Evolutionary conservation across 495 filamentous ascomycete genomes (phyloP).

Genomic region (Podospora fimiseda): DNA sequence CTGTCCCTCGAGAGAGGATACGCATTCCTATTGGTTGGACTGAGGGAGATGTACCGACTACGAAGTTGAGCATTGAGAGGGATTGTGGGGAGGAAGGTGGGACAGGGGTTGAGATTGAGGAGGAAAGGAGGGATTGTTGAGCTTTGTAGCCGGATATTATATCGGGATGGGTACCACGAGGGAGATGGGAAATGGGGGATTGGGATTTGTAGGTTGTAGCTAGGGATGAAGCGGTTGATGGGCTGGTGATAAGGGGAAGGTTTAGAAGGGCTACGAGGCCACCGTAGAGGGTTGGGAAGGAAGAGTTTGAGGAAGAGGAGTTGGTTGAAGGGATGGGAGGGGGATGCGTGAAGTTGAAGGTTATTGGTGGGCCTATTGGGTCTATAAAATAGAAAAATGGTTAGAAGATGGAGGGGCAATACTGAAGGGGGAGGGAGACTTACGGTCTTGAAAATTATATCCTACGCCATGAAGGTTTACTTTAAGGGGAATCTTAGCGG

Average conservation of each 20-base stretch:
- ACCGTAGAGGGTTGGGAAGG: neutral
- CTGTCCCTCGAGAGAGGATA: constrained; percentile 35
- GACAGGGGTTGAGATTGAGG: neutral
- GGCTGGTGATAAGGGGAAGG: neutral
- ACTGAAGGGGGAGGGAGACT: too few species aligned
- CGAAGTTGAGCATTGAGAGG: constrained; percentile 28
- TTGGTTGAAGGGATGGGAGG: neutral
- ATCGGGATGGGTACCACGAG: constrained; percentile 21
- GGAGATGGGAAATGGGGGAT: constrained; percentile 19
- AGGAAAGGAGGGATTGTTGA: neutral
- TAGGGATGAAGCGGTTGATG: neutral
- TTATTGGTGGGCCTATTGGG: constrained; percentile 4
- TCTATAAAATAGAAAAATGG: too few species aligned
- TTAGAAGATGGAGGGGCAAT: too few species aligned
- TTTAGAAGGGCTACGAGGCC: neutral
- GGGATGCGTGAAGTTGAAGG: neutral
- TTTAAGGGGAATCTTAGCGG: constrained; percentile 59
- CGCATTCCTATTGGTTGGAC: constrained; percentile 27
- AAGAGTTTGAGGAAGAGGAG: neutral
- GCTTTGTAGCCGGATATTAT: constrained; percentile 29
- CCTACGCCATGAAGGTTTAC: constrained; percentile 70
- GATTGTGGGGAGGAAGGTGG: constrained; percentile 15
- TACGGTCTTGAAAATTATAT: constrained; percentile 55
- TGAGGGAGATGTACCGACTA: constrained; percentile 25
- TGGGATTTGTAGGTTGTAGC: neutral